Evolutionary conservation across 169 alveolate species (phyloP).

Genomic region (Cyclospora cayetanensis): DNA sequence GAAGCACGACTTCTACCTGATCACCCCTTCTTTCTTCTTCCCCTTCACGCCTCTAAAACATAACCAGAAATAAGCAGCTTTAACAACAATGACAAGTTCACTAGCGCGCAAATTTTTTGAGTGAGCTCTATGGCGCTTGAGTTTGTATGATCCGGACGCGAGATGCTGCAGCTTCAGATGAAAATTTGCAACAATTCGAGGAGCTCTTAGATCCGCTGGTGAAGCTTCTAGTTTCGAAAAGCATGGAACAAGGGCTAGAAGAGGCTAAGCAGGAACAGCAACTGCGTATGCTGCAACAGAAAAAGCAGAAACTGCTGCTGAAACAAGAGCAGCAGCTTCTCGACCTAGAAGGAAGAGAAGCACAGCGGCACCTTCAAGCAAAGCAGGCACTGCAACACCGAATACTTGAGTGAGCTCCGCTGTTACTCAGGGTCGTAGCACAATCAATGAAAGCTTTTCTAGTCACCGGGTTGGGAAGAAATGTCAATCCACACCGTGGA

Average conservation of each 20-base stretch:
- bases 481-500: too few species aligned
- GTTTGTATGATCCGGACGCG: too few species aligned
- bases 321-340: constrained; percentile 34
- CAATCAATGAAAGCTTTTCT: too few species aligned
- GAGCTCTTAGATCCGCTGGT: constrained; percentile 25
- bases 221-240: constrained; percentile 29
- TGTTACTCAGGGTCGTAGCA: too few species aligned
- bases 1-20: constrained; percentile 25
- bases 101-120: too few species aligned
- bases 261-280: constrained; percentile 53
- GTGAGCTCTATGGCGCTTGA: too few species aligned
- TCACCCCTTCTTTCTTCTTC: neutral
- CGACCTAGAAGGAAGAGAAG: constrained; percentile 22
- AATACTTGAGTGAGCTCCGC: neutral
- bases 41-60: neutral
- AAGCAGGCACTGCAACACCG: neutral
- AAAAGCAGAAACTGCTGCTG: constrained; percentile 17
- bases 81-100: too few species aligned
- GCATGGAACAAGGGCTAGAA: constrained; percentile 52
- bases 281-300: constrained; percentile 18
- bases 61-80: neutral
- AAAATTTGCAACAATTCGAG: constrained; percentile 27
- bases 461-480: too few species aligned
- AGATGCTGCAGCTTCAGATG: constrained; percentile 42
- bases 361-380: constrained; percentile 26